Base-by-base conservation (phyloP, 2,329 filamentous ascomycete species). In the Didymella pinodella region DNA sequence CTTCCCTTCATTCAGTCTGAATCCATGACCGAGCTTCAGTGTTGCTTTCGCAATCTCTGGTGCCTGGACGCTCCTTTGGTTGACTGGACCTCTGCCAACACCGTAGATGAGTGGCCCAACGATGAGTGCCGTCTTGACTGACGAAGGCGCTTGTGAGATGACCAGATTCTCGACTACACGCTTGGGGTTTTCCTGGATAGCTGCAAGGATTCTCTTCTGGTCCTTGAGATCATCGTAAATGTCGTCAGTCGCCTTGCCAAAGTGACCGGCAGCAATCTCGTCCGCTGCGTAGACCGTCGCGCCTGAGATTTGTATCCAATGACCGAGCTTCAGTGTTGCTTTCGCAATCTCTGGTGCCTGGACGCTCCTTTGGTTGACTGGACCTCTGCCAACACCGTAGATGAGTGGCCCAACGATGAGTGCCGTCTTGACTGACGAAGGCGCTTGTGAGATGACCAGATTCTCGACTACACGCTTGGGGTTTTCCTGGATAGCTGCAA, bases 71-170 rank as follows among this genome's bases (percentile, higher is more conserved):
- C 86, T 82, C 2, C 79, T 74, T 43, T 78, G 79, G 64, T 84
- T 84, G 48, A 77, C 77, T 0, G 83, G 78, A 7, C 88, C 86
- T 44, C 85, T 79, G 4, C 85, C 86, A 2, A 66, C 48, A 4
- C 72, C 86, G 63, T 88, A 90, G 57, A 90, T 88, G 1, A 82
- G 84, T 0, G 86, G 85, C 5, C 87, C 86, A 62, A 85, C 87
- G 1, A 90, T 79, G 26, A 90, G 81, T 7, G 70, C 70, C 2
- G 67, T 68, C 32, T 62, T 64, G 18, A 62, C 47, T 12, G 47
- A 52, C 7, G 53, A 52, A 5, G 62, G 36, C 4, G 51, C 16
- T 41, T 65, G 62, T 2, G 54, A 57, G 16, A 64, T 31, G 6
- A 68, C 53, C 2, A 61, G 48, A 22, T 66, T 66, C 12, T 68